Evolutionary conservation across 768 basidiomycete genomes (phyloP).

Genomic region (Sistotremastrum suecicum): DNA sequence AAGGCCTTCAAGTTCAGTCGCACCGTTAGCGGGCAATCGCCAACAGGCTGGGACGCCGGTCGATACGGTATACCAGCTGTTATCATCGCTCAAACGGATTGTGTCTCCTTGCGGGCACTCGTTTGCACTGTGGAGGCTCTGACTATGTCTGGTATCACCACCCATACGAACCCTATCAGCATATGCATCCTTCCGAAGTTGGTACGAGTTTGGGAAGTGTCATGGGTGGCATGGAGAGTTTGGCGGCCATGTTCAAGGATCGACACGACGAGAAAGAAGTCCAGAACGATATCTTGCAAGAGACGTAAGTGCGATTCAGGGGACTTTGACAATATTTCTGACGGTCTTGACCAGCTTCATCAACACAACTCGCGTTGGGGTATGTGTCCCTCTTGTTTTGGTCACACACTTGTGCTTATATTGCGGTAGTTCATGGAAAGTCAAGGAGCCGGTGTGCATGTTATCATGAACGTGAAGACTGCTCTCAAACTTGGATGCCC

Average conservation of each 20-base stretch:
- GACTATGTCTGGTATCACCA: slow-evolving; percentile 92
- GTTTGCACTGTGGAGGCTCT: slow-evolving; percentile 91
- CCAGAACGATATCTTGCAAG: slow-evolving; percentile 95
- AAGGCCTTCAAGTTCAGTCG: slow-evolving; percentile 94
- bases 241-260: slow-evolving; percentile 98
- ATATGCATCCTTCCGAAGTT: slow-evolving; percentile 93
- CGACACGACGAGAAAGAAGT: slow-evolving; percentile 96
- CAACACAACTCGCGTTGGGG: slow-evolving; percentile 94
- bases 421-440: slow-evolving; percentile 78
- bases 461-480: slow-evolving; percentile 94
- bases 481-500: slow-evolving; percentile 89
- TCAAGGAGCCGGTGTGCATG: slow-evolving; percentile 91
- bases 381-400: slow-evolving; percentile 23
- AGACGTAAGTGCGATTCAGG: slow-evolving; percentile 82
- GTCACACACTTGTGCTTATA: background rate
- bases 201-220: slow-evolving; percentile 91
- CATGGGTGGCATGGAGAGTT: slow-evolving; percentile 89
- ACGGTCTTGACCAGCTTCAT: slow-evolving; percentile 49
- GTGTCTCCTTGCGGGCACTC: slow-evolving; percentile 87
- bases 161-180: slow-evolving; percentile 94
- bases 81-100: slow-evolving; percentile 88
- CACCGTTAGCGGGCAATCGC: slow-evolving; percentile 88
- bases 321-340: too few species aligned
- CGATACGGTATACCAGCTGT: slow-evolving; percentile 96
- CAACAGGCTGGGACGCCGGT: slow-evolving; percentile 93